A percentile compares a stretch with the other conserved stretches of the same genome.
Evolutionary conservation across 2,329 filamentous ascomycete species (phyloP).

Genomic region (Harringtonia aguacate): DNA sequence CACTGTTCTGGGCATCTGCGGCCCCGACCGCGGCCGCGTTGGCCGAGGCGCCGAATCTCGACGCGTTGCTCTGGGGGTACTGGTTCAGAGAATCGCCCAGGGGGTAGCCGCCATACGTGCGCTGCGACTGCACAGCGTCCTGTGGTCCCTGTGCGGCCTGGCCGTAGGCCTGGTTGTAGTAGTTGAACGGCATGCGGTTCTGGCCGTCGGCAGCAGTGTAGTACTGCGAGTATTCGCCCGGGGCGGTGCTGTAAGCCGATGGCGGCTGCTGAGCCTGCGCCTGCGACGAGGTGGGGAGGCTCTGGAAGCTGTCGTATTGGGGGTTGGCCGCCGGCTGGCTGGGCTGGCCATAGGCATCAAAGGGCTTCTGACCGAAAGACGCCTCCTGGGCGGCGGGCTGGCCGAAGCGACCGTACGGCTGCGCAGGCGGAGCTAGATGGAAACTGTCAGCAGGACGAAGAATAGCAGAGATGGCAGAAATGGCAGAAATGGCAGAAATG

Average conservation of each 20-base stretch:
- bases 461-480: conserved; percentile 6
- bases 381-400: conserved; percentile 52
- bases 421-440: conserved; percentile 15
- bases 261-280: conserved; percentile 47
- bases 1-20: conserved; percentile 71
- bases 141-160: conserved; percentile 55
- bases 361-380: conserved; percentile 63
- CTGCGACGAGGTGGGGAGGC: conserved; percentile 21
- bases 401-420: conserved; percentile 61
- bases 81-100: conserved; percentile 55
- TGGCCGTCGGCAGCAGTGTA: conserved; percentile 63
- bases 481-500: conserved; percentile 11
- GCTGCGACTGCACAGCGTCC: conserved; percentile 59
- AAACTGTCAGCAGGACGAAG: too few relatives aligned
- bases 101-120: conserved; percentile 66
- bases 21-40: conserved; percentile 17
- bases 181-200: conserved; percentile 64
- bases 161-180: conserved; percentile 56
- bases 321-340: conserved; percentile 35
- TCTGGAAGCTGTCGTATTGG: conserved; percentile 51
- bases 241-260: conserved; percentile 61
- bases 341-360: conserved; percentile 79
- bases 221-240: conserved; percentile 74
- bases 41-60: conserved; percentile 45
- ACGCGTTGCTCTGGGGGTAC: conserved; percentile 67